Base-by-base conservation (phyloP, 1,284 basidiomycete genomes). In the Agaricales sp. region DNA sequence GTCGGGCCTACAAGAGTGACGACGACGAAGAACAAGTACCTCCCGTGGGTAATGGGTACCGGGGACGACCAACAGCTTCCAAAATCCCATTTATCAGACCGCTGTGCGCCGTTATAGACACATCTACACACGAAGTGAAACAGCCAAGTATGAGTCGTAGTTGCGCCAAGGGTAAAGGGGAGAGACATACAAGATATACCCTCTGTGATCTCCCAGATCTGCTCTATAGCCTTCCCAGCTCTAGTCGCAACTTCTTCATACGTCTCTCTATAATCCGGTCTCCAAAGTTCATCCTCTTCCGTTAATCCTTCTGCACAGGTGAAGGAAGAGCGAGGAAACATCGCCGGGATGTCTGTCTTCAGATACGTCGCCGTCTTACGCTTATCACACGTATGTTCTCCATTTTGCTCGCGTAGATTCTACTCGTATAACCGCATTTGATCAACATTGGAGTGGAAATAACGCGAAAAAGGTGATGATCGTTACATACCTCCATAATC, bases 281-380 rank as follows among this genome's bases (percentile, higher is more conserved):
- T 68, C 86, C 87, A 92, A 1, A 87, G 64, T 20, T 73, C 63
- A 61, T 93, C 90, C 19, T 80, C 68, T 59, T 94, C 90, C 0
- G 75, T 66, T 53, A 94, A 82, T 0, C 72, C 76, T 0, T 67
- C 60, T 57, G 92, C 87, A 51, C 92, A 78, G 1, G 47, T 54
- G 58, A 85, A 83, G 8, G n/a, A n/a, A 11, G 39, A 41, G 16
- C 39, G 39, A 41, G 39, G 39, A 41, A 41, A 41, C 16, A 8
- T 18, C 3, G 64, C 59, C 0, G 87, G 84, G 56, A 86, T 92
- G 1, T 70, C 61, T 0, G 60, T 54, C 0, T 62, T 53, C 48
- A 93, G 80, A 46, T 74, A 71, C 0, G 78, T 70, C 49, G 72
- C 68, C 0, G 75, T 67, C 12, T 68, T 68, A 4, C 87, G 77